Evolutionary conservation across 805 yeast genomes (phyloP), one percentile per base, ranked within the genome.

Genomic region (Candida wancherniae): DNA sequence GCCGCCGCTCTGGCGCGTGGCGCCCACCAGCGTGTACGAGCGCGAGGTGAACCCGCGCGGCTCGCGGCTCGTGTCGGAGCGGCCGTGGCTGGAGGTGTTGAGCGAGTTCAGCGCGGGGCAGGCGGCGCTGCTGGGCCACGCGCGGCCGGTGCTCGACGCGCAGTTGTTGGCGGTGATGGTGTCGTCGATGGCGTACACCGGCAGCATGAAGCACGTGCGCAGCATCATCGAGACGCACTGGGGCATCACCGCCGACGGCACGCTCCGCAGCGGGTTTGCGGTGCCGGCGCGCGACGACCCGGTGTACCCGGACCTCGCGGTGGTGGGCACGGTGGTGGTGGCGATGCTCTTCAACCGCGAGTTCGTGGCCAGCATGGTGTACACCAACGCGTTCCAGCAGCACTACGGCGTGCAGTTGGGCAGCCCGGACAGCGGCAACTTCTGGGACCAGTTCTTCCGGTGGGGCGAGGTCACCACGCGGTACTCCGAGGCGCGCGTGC

Each of bases 381-480:
- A 53, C 36, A 43, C 63, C 19, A 64, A 60, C 35, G 44, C 47
- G 13, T 62, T 65, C 40, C 69, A 63, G 40, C 42, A 49, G 5
- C 33, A 43, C 19, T 65, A 58, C 16, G 34, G 46, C 6, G 31
- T 57, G 15, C 50, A 53, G 22, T 35, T 55, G 15, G 34, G 42
- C 9, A 25, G 33, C 3, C 19, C 23, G 3, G 24, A 31, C 6
- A 33, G 60, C 17, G 47, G 46, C 34, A 29, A 42, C 2, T 55
- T 66, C 34, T 66, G 69, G 69, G 62, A 55, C 34, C 49, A 45
- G 24, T 29, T 62, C 2, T 55, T 65, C 42, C 50, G 50, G 29
- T 63, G 69, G 69, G 51, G 60, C 31, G 60, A 63, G 31, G 36
- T 50, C 19, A 36, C 54, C n/a, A 60, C 69, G 15, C 45, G 47